Base-by-base conservation (phyloP, 2,329 filamentous ascomycete genomes). In the Colletotrichum somersetense region DNA sequence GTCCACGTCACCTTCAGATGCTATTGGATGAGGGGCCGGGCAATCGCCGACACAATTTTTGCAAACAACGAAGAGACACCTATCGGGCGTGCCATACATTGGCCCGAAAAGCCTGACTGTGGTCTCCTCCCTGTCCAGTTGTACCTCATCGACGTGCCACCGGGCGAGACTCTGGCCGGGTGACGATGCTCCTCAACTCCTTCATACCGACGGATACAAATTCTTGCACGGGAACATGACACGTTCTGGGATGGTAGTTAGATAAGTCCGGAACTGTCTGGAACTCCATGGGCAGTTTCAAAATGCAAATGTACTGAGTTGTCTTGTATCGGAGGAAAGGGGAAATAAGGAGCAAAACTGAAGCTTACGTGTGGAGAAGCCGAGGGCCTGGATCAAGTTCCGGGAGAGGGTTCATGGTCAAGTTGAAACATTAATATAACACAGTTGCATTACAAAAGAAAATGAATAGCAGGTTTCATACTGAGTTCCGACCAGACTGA, bases 401-500 rank as follows among this genome's bases (percentile, higher is more conserved):
- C 18, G 5, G 46, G 8, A 16, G 12, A 50, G n/a, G 3, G 8
- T n/a, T 5, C 3, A n/a, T n/a, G 8, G 18, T n/a, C 20, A n/a
- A n/a, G 44, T 46, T 20, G n/a, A 2, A 16, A 16, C 50, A 52
- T 18, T 8, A 16, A 26, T 23, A 18, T 12, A 2, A 12, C 8
- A 42, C 10, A 72, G 67, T 33, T 66, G 76, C 35, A 75, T 78
- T 8, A 79, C 78, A 30, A 80, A 80, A 0, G 12, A 81, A 76
- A 40, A 81, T 78, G 0, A 78, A 81, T n/a, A 80, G 55, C 77
- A 76, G 11, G 77, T 79, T 58, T 79, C 77, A 68, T 79, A 80
- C 66, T 80, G 64, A 20, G 69, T 67, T 86, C 83, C 84, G 1
- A 78, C 79, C 58, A 90, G 78, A 5, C 82, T 79, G 11, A 91